These are phyloP conservation scores for Scutellaria minor DNA, from an alignment of 257 asterid genomes.

Conservation along the genomic window DNA sequence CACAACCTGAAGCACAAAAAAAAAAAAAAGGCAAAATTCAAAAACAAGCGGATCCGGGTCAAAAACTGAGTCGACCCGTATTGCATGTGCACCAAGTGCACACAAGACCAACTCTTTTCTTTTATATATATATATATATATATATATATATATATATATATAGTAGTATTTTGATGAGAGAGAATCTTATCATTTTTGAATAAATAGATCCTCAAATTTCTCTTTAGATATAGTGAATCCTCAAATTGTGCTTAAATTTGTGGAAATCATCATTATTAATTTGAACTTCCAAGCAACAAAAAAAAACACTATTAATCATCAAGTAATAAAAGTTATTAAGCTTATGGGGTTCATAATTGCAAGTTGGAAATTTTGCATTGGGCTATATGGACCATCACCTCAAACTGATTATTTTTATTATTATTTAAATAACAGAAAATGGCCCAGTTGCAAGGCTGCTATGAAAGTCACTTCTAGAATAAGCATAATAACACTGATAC, in stretches of 20 bases:
- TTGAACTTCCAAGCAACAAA: constrained; percentile 35
- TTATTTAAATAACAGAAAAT: neutral
- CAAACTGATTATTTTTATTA: neutral
- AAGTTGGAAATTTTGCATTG: neutral
- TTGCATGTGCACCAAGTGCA: too few species aligned
- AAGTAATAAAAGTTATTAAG: neutral
- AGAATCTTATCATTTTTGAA: too few species aligned
- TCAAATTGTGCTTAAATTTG: neutral
- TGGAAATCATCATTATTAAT: constrained; percentile 11
- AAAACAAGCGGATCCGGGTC: too few species aligned
- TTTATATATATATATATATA: too few species aligned
- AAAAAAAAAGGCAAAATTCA: too few species aligned
- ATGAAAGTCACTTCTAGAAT: constrained; percentile 9
- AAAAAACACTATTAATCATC: constrained; percentile 3
- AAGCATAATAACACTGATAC: constrained; percentile 21
- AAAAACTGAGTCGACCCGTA: too few species aligned
- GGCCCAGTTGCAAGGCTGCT: constrained; percentile 28
- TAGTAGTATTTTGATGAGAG: too few species aligned
- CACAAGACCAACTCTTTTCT: too few species aligned
- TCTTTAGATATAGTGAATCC: neutral
- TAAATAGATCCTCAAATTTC: neutral
- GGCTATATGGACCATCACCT: constrained; percentile 28
- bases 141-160: too few species aligned
- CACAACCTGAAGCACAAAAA: too few species aligned
- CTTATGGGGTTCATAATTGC: constrained; percentile 24